These are phyloP conservation scores for Stephanodiscus triporus DNA, from an alignment of 108 stramenopile species.

Conservation along the genomic window DNA sequence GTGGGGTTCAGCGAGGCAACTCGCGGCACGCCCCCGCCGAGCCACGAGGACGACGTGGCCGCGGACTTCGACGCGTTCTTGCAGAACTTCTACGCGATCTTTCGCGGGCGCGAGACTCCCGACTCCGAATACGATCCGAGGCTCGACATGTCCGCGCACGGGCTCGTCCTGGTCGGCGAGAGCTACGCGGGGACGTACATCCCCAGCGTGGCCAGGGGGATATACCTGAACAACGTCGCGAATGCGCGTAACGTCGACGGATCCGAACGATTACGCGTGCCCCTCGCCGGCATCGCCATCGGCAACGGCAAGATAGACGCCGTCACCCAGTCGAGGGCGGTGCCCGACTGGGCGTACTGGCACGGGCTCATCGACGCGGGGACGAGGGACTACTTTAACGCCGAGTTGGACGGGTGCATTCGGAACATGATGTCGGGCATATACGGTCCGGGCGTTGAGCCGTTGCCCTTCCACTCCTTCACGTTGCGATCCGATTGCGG, in stretches of 20 bases:
- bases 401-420: too few relatives aligned
- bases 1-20: conserved; percentile 40
- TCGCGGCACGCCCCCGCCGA: neutral
- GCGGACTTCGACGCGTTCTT: neutral
- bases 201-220: conserved; percentile 60
- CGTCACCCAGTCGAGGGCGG: conserved; percentile 43
- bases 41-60: conserved; percentile 11
- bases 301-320: conserved; percentile 63
- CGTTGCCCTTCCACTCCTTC: neutral
- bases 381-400: conserved; percentile 16
- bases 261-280: conserved; percentile 10
- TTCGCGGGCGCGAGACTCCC: too few relatives aligned
- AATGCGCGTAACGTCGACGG: too few relatives aligned
- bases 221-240: conserved; percentile 4
- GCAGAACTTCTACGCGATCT: neutral
- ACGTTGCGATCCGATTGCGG: neutral
- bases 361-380: conserved; percentile 60
- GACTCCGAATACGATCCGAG: too few relatives aligned
- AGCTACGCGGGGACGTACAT: conserved; percentile 72
- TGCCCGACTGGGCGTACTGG: conserved; percentile 62
- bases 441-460: too few relatives aligned
- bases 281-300: conserved; percentile 46
- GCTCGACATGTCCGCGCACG: too few relatives aligned
- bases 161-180: conserved; percentile 36
- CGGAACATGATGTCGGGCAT: too few relatives aligned